phyloP scores from a whole-genome alignment of 768 basidiomycete species.

The Tephrocybe rancida region DNA sequence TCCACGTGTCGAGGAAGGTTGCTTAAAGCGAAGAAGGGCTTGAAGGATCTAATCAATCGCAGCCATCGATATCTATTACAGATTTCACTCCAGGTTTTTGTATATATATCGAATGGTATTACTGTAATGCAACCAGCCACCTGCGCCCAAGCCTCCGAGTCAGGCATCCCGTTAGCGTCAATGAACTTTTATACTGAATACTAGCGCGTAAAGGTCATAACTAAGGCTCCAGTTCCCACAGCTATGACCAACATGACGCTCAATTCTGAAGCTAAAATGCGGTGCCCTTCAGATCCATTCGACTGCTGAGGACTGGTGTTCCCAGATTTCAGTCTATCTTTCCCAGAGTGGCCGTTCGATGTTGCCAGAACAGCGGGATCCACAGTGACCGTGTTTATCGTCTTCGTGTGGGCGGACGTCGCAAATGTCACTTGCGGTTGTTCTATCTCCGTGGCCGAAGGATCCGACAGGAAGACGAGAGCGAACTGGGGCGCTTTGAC shows the following conservation, averaged over 20 bases:
- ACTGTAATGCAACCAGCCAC: no score
- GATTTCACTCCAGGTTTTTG: no score
- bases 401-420: conserved; percentile 58
- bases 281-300: neutral
- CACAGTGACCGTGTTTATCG: conserved; percentile 54
- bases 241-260: neutral
- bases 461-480: conserved; percentile 67
- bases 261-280: neutral
- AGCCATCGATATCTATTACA: no score
- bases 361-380: conserved; percentile 55
- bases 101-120: no score
- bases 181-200: no score
- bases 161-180: no score
- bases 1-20: no score
- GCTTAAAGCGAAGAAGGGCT: no score
- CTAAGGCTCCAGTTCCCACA: neutral
- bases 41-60: no score
- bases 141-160: no score
- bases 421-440: conserved; percentile 46
- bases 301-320: conserved; percentile 28
- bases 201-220: neutral
- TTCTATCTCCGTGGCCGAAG: conserved; percentile 29
- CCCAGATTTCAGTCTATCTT: conserved; percentile 21
- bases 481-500: conserved; percentile 76
- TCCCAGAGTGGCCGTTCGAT: conserved; percentile 42